Conservation (phyloP, 306 rosid genomes). For the Castanospermum australe region DNA sequence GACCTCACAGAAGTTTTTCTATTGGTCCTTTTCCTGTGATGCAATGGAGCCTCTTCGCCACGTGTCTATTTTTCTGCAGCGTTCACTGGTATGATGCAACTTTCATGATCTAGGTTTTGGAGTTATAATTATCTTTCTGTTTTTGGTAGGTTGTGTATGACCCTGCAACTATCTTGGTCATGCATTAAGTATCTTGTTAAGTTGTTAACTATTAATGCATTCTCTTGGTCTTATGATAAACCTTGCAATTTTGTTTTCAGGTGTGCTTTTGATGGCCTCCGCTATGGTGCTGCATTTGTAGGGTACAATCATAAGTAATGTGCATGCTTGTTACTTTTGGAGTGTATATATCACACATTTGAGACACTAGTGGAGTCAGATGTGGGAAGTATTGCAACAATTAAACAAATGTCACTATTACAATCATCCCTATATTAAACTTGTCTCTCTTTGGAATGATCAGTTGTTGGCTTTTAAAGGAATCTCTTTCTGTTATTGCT, state of each 20-base stretch:
- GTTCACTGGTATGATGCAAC: slow-evolving; percentile 83
- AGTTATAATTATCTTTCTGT: slow-evolving; percentile 13
- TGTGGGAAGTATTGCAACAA: neutral
- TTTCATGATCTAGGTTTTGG: slow-evolving; percentile 23
- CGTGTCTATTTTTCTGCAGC: slow-evolving; percentile 87
- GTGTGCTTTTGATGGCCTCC: slow-evolving; percentile 99
- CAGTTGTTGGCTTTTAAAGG: slow-evolving; percentile 16
- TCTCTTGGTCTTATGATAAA: neutral
- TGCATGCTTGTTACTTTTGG: neutral
- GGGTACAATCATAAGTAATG: slow-evolving; percentile 55
- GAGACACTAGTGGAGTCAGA: slow-evolving; percentile 2
- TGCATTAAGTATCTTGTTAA: neutral
- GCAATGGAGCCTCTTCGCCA: slow-evolving; percentile 87
- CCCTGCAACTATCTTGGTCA: neutral
- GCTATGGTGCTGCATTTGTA: slow-evolving; percentile 94
- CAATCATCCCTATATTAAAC: neutral
- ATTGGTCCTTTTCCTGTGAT: slow-evolving; percentile 56
- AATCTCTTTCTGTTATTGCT: neutral
- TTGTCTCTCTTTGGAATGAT: slow-evolving; percentile 2
- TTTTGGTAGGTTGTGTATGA: neutral
- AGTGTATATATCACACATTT: neutral
- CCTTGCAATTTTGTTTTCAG: slow-evolving; percentile 41
- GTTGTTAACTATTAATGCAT: neutral
- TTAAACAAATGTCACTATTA: neutral
- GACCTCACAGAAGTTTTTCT: slow-evolving; percentile 31